Percentiles rank a stretch among this genome's conserved stretches.
These are phyloP conservation scores for Cercospora nicotianae DNA, from an alignment of 2,329 filamentous ascomycete genomes.

Conservation along the genomic window DNA sequence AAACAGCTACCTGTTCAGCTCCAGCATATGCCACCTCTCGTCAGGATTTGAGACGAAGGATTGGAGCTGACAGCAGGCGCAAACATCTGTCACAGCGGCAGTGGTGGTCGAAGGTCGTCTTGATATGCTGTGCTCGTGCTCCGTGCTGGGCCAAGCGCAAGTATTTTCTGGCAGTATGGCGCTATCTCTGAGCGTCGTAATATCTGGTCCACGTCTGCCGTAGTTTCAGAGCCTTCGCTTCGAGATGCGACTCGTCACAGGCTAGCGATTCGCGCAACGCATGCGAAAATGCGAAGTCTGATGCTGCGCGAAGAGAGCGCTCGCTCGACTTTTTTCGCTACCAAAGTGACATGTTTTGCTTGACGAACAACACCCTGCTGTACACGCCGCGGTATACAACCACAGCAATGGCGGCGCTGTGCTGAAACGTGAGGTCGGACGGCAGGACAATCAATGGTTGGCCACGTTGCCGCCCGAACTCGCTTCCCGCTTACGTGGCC, in stretches of 20 bases:
- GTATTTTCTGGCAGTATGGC: not conserved
- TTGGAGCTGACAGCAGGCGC: not conserved
- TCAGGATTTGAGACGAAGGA: not conserved
- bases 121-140: not conserved
- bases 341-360: not conserved
- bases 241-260: not conserved
- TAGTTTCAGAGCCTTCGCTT: not conserved
- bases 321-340: not conserved
- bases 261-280: not conserved
- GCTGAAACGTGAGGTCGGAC: conserved; percentile 2
- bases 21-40: not conserved
- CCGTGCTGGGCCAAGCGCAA: not conserved
- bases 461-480: conserved; percentile 4
- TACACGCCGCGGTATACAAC: not conserved
- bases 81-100: not conserved
- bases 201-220: not conserved
- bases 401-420: not conserved
- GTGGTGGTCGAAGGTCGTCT: not conserved
- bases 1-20: not conserved
- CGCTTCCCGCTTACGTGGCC: conserved; percentile 1
- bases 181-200: not conserved
- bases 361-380: not conserved
- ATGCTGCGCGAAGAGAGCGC: not conserved
- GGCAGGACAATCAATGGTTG: conserved; percentile 1
- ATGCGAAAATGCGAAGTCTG: not conserved